A percentile compares a stretch with the other conserved stretches of the same genome.
Conservation (phyloP, 2,329 filamentous ascomycete species). For the Colletotrichum lentis region DNA sequence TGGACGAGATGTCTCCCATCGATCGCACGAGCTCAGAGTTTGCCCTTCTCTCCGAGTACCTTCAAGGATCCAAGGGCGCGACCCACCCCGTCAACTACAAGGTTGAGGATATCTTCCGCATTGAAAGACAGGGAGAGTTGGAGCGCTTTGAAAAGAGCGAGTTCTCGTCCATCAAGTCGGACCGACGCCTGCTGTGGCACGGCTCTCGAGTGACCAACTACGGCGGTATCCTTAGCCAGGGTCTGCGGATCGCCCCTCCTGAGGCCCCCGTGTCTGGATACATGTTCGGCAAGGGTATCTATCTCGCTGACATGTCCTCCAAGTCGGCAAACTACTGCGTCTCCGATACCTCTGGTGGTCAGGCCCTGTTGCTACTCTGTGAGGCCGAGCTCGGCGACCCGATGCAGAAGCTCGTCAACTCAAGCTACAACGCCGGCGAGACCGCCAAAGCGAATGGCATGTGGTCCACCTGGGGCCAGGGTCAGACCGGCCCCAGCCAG, state of each 20-base stretch:
- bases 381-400: slow-evolving; percentile 80
- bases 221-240: slow-evolving; percentile 86
- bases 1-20: slow-evolving; percentile 80
- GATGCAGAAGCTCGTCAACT: slow-evolving; percentile 67
- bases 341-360: slow-evolving; percentile 67
- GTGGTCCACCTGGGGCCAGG: slow-evolving; percentile 75
- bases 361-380: slow-evolving; percentile 80
- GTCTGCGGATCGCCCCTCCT: slow-evolving; percentile 86
- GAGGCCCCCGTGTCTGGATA: slow-evolving; percentile 82
- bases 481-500: slow-evolving; percentile 66
- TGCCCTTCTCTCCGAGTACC: slow-evolving; percentile 69
- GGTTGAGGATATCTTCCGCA: slow-evolving; percentile 81
- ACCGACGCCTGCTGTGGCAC: slow-evolving; percentile 86
- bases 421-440: slow-evolving; percentile 70
- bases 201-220: slow-evolving; percentile 85
- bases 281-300: slow-evolving; percentile 92
- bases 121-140: slow-evolving; percentile 77
- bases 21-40: slow-evolving; percentile 69
- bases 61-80: slow-evolving; percentile 69
- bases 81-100: slow-evolving; percentile 71
- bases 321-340: slow-evolving; percentile 85
- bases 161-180: slow-evolving; percentile 63
- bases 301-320: slow-evolving; percentile 83
- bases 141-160: slow-evolving; percentile 70
- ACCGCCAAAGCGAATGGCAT: slow-evolving; percentile 67